These are phyloP conservation scores for Botryotinia calthae DNA, from an alignment of 2,329 filamentous ascomycete genomes.

Conservation along the genomic window DNA sequence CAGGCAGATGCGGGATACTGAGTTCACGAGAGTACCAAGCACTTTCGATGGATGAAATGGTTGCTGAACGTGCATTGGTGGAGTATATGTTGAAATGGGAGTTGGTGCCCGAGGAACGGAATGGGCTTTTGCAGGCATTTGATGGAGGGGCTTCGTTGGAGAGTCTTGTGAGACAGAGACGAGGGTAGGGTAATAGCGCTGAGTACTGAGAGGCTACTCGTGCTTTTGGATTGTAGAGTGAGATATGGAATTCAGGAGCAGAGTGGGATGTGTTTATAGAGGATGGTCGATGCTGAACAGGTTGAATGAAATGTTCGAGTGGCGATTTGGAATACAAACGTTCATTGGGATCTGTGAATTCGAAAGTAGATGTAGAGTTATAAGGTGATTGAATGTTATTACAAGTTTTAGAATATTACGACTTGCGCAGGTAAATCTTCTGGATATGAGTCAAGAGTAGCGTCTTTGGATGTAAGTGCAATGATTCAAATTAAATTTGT, in stretches of 20 bases:
- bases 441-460: neutral
- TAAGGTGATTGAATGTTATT: neutral
- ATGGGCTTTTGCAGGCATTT: neutral
- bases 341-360: neutral
- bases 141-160: neutral
- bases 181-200: too few relatives aligned
- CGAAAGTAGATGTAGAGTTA: neutral
- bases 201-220: fast-evolving
- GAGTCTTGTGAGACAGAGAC: neutral
- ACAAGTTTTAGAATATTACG: neutral
- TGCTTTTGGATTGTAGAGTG: neutral
- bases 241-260: neutral
- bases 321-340: neutral
- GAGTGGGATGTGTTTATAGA: neutral
- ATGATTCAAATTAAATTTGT: neutral
- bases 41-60: neutral
- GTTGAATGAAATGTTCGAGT: neutral
- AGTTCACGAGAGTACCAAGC: neutral
- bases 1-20: neutral
- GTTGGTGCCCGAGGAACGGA: neutral
- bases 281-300: neutral
- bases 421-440: too few relatives aligned
- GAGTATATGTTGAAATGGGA: neutral
- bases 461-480: neutral
- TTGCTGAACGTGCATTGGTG: neutral